Percentiles rank a stretch among this genome's conserved stretches.
Evolutionary conservation across 257 asterid species (phyloP).

Genomic region (Solanum lignicaule): DNA sequence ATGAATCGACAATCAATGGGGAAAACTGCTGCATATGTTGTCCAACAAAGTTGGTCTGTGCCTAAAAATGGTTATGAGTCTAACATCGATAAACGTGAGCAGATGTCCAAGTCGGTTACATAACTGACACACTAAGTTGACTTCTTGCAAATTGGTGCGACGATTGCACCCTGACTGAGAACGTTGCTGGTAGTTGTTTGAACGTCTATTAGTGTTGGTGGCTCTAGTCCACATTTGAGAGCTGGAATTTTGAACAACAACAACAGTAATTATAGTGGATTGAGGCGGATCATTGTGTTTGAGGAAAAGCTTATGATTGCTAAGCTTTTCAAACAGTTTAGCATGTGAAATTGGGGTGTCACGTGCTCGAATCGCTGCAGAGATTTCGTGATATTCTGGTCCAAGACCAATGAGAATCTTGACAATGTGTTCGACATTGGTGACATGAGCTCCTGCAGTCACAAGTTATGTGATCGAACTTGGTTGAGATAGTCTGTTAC

Average conservation of each 20-base stretch:
- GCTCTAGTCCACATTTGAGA: not conserved
- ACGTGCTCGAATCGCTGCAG: not conserved
- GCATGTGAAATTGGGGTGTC: not conserved
- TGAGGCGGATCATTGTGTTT: not conserved
- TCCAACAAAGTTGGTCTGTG: not conserved
- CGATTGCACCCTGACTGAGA: not conserved
- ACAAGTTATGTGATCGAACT: not conserved
- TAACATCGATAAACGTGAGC: not conserved
- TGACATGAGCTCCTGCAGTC: not conserved
- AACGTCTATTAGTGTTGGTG: not conserved
- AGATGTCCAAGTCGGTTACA: not conserved
- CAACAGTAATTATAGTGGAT: not conserved
- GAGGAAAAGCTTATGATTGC: no score
- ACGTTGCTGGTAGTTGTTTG: not conserved
- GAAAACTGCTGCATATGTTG: no score
- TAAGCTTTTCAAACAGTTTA: no score
- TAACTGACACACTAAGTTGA: not conserved
- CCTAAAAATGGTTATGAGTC: not conserved
- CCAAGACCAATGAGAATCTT: not conserved
- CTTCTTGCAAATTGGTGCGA: not conserved
- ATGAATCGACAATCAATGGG: not conserved
- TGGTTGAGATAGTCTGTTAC: not conserved
- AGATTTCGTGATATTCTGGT: no score
- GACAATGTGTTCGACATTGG: not conserved
- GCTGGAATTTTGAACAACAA: not conserved